Evolutionary conservation across 768 basidiomycete species (phyloP).

Genomic region (Lyophyllum atratum): DNA sequence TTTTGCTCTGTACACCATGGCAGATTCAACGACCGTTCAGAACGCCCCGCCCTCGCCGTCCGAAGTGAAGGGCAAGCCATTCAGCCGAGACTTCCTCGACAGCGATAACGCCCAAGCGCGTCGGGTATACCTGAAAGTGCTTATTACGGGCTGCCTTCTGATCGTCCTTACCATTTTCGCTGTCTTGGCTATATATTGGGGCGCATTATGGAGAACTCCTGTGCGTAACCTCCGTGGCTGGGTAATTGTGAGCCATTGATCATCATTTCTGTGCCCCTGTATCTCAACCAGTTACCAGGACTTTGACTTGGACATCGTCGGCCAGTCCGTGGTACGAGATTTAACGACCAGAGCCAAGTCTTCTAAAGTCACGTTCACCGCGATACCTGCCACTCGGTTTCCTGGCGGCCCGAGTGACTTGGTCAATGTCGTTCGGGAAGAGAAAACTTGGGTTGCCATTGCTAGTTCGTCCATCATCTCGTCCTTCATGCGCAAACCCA

Average conservation of each 20-base stretch:
- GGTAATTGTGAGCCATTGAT: slow-evolving; percentile 15
- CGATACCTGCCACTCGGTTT: slow-evolving; percentile 39
- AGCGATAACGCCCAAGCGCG: slow-evolving; percentile 8
- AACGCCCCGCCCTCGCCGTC: neutral
- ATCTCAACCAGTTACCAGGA: slow-evolving; percentile 36
- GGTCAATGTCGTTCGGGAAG: slow-evolving; percentile 42
- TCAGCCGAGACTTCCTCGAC: slow-evolving; percentile 13
- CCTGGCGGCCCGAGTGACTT: slow-evolving; percentile 43
- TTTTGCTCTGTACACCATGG: neutral
- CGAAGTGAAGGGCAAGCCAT: neutral
- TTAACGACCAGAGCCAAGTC: slow-evolving; percentile 29
- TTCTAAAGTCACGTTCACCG: slow-evolving; percentile 42
- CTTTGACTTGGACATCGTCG: slow-evolving; percentile 54
- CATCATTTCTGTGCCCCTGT: neutral
- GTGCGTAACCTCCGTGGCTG: slow-evolving; percentile 20
- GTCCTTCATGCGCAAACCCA: neutral
- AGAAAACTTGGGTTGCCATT: slow-evolving; percentile 54
- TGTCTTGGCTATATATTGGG: slow-evolving; percentile 26
- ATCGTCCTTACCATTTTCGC: slow-evolving; percentile 19
- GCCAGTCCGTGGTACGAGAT: slow-evolving; percentile 39
- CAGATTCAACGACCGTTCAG: neutral
- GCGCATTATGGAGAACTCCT: slow-evolving; percentile 23
- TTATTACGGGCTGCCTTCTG: slow-evolving; percentile 12
- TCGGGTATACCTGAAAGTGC: slow-evolving; percentile 15
- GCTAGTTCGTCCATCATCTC: slow-evolving; percentile 37